Evolutionary conservation across 192 early-diverging fungal species (phyloP).

Genomic region (Rhizoclosmatium globosum): DNA sequence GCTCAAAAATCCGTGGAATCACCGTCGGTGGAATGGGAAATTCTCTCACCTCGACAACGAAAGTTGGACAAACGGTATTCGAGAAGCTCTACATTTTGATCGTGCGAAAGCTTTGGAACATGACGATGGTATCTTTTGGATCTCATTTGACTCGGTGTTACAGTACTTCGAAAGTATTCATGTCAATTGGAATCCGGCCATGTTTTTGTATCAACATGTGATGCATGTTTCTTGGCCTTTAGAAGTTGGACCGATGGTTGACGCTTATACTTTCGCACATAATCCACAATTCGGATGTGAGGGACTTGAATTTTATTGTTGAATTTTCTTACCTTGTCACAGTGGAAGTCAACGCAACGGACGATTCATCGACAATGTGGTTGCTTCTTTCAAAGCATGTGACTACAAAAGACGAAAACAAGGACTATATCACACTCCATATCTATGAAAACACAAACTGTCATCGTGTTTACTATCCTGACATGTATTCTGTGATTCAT

Average conservation of each 20-base stretch:
- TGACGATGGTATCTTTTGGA: slow-evolving; percentile 93
- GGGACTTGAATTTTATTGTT: slow-evolving; percentile 6
- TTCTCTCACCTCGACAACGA: slow-evolving; percentile 41
- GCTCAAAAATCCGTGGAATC: slow-evolving; percentile 92
- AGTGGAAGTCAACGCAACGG: slow-evolving; percentile 65
- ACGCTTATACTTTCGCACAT: slow-evolving; percentile 67
- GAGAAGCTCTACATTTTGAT: slow-evolving; percentile 74
- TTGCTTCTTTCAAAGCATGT: slow-evolving; percentile 87
- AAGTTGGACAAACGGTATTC: slow-evolving; percentile 77
- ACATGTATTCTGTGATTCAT: slow-evolving; percentile 58
- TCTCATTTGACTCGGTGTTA: slow-evolving; percentile 85
- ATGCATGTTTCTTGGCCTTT: slow-evolving; percentile 67
- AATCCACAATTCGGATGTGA: slow-evolving; percentile 75
- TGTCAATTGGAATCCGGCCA: slow-evolving; percentile 86
- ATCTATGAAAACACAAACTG: slow-evolving; percentile 78
- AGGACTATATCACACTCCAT: slow-evolving; percentile 88
- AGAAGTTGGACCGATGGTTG: slow-evolving; percentile 38
- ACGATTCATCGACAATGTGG: slow-evolving; percentile 70
- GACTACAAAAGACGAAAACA: slow-evolving; percentile 79
- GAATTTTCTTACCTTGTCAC: slow-evolving; percentile 18
- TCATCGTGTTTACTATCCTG: slow-evolving; percentile 72
- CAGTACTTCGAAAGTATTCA: slow-evolving; percentile 85
- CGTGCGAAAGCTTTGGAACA: slow-evolving; percentile 65
- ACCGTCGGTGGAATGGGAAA: slow-evolving; percentile 82
- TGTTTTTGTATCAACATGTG: slow-evolving; percentile 72